Conservation (phyloP, 116 monocot genomes). For the Papilionanthe hybrid region DNA sequence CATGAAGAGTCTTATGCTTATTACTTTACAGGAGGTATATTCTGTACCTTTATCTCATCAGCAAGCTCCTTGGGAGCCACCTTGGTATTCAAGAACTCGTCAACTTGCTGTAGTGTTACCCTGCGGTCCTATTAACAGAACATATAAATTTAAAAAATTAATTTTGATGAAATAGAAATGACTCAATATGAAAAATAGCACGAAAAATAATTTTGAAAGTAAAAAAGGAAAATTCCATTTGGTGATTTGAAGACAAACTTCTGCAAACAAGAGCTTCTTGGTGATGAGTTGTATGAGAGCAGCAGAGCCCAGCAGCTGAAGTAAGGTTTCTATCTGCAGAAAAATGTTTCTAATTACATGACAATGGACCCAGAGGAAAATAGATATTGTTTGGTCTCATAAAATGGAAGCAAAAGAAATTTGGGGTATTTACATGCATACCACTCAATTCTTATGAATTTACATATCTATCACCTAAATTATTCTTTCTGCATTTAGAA, state of each 20-base stretch:
- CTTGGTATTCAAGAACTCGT: conserved; percentile 85
- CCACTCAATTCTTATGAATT: too few relatives aligned
- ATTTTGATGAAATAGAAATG: not conserved
- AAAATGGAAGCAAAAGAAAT: not conserved
- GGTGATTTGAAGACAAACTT: conserved; percentile 38
- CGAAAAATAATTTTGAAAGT: not conserved
- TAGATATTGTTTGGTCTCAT: not conserved
- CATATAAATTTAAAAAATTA: not conserved
- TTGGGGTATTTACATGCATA: too few relatives aligned
- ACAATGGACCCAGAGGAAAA: not conserved
- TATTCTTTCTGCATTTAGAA: too few relatives aligned
- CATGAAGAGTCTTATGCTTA: not conserved
- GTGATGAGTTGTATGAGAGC: conserved; percentile 73
- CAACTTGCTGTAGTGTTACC: conserved; percentile 67
- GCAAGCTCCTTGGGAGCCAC: conserved; percentile 91
- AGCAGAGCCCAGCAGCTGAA: conserved; percentile 91
- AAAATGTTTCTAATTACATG: too few relatives aligned
- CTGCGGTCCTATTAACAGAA: conserved; percentile 58
- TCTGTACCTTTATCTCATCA: conserved; percentile 82
- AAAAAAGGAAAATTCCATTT: not conserved
- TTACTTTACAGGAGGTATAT: not conserved
- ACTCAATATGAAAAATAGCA: too few relatives aligned
- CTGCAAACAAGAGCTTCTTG: conserved; percentile 83
- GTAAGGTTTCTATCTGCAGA: conserved; percentile 80
- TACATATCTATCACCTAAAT: too few relatives aligned